Base-by-base conservation (phyloP, 2,329 filamentous ascomycete genomes). In the Epichloe sylvatica region DNA sequence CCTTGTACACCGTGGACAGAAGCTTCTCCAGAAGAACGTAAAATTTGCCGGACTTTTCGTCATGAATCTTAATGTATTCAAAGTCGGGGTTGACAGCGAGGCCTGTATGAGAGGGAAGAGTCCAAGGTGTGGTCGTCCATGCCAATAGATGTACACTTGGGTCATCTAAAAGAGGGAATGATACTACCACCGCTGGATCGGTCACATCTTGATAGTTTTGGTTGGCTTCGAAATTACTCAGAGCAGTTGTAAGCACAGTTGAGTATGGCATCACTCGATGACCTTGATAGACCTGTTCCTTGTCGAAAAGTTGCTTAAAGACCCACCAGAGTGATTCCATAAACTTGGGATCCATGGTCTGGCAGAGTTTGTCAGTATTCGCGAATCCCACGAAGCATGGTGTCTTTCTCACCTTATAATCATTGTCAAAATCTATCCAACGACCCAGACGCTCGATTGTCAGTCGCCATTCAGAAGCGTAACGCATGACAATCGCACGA, bases 271-370 rank as follows among this genome's bases (percentile, higher is more conserved):
- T 92, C 54, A 97, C 88, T 62, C 83, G 81, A 67, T 92, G 86
- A 41, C 88, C 90, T 57, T 88, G 85, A 65, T 96, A 97, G 49
- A 96, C 88, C 54, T 84, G 75, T 50, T 81, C 86, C 69, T 95
- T 94, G 59, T 94, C 86, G 64, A 87, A 94, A 23, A 96, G 75
- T 64, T 91, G 81, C 72, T 92, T 94, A 74, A 95, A 95, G 17
- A 92, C 85, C 90, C 91, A 96, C 91, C 91, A 97, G 56, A 86
- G 81, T 0, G 85, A 84, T 71, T 96, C 91, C 91, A 96, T 97
- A 70, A 94, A 97, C 19, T 74, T 82, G n/a, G 83, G 76, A 65
- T 97, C 84, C 88, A 96, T 95, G 36, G 88, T 95, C 83, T 84
- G 52, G 30, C 11, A 15, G 19, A 30, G 19, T 44, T 12, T 4